Conservation (phyloP, 2,329 filamentous ascomycete species). For the Epichloe uncinata region DNA sequence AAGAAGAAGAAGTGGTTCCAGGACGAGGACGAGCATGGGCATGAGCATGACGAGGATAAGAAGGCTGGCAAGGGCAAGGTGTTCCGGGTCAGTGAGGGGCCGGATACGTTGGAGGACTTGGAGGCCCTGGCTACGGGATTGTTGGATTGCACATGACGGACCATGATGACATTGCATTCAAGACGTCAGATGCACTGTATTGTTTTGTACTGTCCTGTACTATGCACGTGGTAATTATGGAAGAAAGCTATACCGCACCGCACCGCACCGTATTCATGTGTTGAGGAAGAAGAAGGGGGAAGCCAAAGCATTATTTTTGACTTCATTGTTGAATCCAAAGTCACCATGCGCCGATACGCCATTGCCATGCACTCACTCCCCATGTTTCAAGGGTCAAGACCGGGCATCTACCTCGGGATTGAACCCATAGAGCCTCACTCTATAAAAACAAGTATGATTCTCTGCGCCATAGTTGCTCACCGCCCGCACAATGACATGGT, state of each 20-base stretch:
- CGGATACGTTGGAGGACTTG: conserved; percentile 66
- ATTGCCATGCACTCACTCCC: neutral
- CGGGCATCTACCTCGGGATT: conserved; percentile 14
- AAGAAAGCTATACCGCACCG: too few relatives aligned
- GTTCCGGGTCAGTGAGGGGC: conserved; percentile 51
- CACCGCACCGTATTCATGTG: too few relatives aligned
- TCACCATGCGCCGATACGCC: neutral
- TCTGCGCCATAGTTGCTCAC: conserved; percentile 43
- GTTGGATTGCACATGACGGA: conserved; percentile 29
- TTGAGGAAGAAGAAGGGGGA: too few relatives aligned
- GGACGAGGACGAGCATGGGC: conserved; percentile 41
- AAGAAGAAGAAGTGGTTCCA: conserved; percentile 71
- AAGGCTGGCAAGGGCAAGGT: conserved; percentile 34
- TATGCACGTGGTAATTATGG: too few relatives aligned
- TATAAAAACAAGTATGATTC: conserved; percentile 53
- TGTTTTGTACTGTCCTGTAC: too few relatives aligned
- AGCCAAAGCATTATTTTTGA: too few relatives aligned
- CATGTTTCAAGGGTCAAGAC: neutral
- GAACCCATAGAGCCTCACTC: conserved; percentile 43
- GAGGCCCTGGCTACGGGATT: conserved; percentile 64
- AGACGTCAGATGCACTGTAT: too few relatives aligned
- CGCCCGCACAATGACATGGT: conserved; percentile 40
- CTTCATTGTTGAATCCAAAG: neutral
- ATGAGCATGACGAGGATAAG: conserved; percentile 24
- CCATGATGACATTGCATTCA: too few relatives aligned